Base-by-base conservation (phyloP, 495 filamentous ascomycete genomes). In the Podospora bellae-mahoneyi region DNA sequence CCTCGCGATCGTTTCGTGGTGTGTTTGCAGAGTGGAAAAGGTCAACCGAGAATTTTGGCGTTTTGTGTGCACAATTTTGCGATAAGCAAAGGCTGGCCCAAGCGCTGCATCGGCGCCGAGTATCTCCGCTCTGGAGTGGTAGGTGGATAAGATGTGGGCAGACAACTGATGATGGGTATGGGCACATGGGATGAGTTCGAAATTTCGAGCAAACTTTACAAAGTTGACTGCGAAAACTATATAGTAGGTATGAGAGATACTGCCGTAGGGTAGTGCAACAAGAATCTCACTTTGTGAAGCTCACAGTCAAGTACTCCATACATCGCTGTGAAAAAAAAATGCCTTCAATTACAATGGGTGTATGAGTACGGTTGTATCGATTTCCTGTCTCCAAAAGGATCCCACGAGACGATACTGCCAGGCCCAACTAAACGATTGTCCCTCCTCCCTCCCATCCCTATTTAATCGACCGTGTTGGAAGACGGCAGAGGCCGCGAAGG, bases 11-110 rank as follows among this genome's bases (percentile, higher is more conserved):
- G 39, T 48, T 48, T 18, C 0, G 39, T 48, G 5, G 7, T 48
- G 39, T 13, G 34, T 48, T 48, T 48, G 39, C 13, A 18, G 39
- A 48, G 39, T 32, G 48, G 28, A 60, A 67, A 65, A 68, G 65
- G 13, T 23, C 7, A 59, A 23, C 56, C 19, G 27, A 2, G 7
- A n/a, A 1, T 16, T 18, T 7, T 32, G 20, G 28, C 27, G 19
- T 68, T 71, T 71, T 68, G 66, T 71, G 69, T 19, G 63, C 54
- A 16, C 23, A 54, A 28, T 20, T 58, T 58, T 58, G 66, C 62
- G 39, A 58, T 53, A 60, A 26, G 54, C 39, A 23, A 23, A 23
- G 23, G 23, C 18, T 71, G 69, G 66, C 32, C 69, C 66, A 23
- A 67, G 65, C 64, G 28, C 57, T 65, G 5, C 23, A 3, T 48